Base-by-base conservation (phyloP, 768 basidiomycete species). In the Dacryopinax spathularia region DNA sequence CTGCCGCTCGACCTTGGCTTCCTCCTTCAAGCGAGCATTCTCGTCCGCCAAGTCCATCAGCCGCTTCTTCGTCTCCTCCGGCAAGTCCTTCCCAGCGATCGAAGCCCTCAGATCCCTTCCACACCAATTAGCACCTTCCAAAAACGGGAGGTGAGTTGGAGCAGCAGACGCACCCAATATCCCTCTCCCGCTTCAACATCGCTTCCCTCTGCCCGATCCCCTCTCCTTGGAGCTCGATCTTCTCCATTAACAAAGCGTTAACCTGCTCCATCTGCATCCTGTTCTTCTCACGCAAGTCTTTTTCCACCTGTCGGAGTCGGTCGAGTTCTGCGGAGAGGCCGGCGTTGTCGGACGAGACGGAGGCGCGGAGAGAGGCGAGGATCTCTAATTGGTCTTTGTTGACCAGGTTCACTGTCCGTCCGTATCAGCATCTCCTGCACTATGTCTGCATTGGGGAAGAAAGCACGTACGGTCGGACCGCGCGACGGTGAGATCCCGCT, bases 381-480 rank as follows among this genome's bases (percentile, higher is more conserved):
- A 94, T 91, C 61, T 94, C 93, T 22, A 93, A 77, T 72, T 97
- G 91, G 71, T 96, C 92, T 72, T 90, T 91, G 77, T 92, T 89
- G 44, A 97, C 87, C 43, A 98, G 80, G 44, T 83, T 88, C 70
- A 97, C 93, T 95, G 69, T 20, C 43, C 31, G 44, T 31, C 48
- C 66, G 10, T 64, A 68, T 59, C 6, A 66, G 64, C 35, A 34
- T 3, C 18, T 0, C 35, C 16, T 29, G 60, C 27, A 31, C 20
- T n/a, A n/a, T n/a, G n/a, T n/a, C n/a, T n/a, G n/a, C n/a, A 59
- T 66, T 18, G 43, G 63, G 61, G 22, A n/a, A 59, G 61, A 61
- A 25, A 77, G 86, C 69, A 36, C 76, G 63, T 68, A 95, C 93
- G 72, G 71, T 95, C 88, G 10, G 91, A 91, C 72, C 88, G 90